Evolutionary conservation across 345 rosid species (phyloP).

Genomic region (Populus deltoides): DNA sequence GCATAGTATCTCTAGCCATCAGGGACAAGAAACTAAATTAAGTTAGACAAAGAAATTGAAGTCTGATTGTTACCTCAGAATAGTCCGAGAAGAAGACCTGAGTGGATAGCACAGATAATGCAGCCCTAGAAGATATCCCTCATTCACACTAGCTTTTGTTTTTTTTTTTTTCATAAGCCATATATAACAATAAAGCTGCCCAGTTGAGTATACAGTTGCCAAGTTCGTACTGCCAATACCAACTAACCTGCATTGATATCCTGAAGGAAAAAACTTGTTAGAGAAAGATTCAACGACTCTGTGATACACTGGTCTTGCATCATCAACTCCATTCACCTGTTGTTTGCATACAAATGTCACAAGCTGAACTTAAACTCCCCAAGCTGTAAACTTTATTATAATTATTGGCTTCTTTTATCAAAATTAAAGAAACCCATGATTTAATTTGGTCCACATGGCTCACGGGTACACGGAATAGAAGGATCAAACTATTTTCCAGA

Average conservation of each 20-base stretch:
- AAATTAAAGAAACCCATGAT: neutral
- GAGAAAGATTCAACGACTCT: conserved; percentile 68
- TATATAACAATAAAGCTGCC: neutral
- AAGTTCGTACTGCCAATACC: neutral
- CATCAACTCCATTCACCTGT: conserved; percentile 70
- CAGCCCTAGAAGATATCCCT: conserved; percentile 91
- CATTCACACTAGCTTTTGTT: conserved; percentile 55
- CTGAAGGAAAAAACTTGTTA: conserved; percentile 84
- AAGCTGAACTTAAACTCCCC: neutral
- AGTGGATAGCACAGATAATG: conserved; percentile 82
- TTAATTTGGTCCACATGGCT: neutral
- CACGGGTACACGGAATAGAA: neutral
- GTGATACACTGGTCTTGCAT: conserved; percentile 57
- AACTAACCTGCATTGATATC: conserved; percentile 82
- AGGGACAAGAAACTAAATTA: neutral
- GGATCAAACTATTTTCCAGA: neutral
- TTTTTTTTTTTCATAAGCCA: neutral
- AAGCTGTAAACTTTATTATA: neutral
- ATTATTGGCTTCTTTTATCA: neutral
- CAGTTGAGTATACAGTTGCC: neutral
- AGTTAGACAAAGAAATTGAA: neutral
- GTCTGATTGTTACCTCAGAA: neutral
- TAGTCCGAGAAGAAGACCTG: conserved; percentile 52
- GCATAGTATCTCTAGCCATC: neutral
- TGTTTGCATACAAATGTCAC: conserved; percentile 1